Conservation (phyloP, 179 eudicot genomes). For the Silene vulgaris region DNA sequence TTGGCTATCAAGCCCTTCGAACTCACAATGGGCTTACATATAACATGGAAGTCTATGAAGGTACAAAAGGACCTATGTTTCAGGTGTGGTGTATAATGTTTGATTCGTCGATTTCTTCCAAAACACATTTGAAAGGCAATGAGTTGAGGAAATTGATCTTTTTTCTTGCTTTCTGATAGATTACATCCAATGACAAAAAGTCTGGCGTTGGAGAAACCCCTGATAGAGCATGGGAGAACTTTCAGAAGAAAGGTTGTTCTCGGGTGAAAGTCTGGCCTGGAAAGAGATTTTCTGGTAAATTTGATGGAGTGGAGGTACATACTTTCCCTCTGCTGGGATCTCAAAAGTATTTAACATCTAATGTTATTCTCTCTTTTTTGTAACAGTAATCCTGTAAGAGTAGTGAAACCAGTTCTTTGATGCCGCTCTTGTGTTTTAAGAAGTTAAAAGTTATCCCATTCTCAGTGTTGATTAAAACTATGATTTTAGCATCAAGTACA, state of each 20-base stretch:
- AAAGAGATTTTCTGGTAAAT: slow-evolving; percentile 79
- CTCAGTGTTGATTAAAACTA: not conserved
- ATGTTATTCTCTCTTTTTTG: not conserved
- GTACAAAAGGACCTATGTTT: slow-evolving; percentile 74
- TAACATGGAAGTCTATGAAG: slow-evolving; percentile 81
- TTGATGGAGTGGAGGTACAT: slow-evolving; percentile 86
- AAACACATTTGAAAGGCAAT: not conserved
- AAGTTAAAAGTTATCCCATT: not conserved
- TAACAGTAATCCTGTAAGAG: not conserved
- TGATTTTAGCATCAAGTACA: not conserved
- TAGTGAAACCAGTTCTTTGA: not conserved
- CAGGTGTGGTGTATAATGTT: slow-evolving; percentile 39
- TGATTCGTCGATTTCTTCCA: not conserved
- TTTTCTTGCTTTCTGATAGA: slow-evolving; percentile 35
- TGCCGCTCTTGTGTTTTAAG: not conserved
- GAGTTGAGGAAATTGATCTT: slow-evolving; percentile 12
- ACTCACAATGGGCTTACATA: slow-evolving; percentile 58
- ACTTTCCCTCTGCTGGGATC: not conserved
- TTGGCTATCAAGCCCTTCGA: slow-evolving; percentile 76
- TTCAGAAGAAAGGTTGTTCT: slow-evolving; percentile 64
- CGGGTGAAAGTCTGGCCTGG: slow-evolving; percentile 71
- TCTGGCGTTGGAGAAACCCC: slow-evolving; percentile 86
- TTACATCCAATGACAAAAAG: slow-evolving; percentile 63
- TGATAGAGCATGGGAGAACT: slow-evolving; percentile 85
- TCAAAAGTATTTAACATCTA: not conserved